Percentiles rank a stretch among this genome's conserved stretches.
Conservation (phyloP, 331 rosid genomes). For the Telfairia occidentalis region DNA sequence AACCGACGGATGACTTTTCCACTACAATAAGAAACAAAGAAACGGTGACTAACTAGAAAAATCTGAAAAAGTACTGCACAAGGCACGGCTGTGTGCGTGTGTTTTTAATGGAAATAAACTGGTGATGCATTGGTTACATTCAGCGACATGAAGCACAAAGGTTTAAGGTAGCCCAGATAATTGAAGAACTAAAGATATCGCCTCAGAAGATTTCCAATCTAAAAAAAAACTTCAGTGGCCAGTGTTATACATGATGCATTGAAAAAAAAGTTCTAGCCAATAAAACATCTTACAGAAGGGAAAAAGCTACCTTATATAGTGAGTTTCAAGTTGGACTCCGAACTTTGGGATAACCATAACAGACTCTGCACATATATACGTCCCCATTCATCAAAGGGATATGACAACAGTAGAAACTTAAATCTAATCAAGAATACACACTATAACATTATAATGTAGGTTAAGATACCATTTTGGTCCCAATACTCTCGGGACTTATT, state of each 20-base stretch:
- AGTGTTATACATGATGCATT: background rate
- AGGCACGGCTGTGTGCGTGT: background rate
- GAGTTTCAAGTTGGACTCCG: conserved; percentile 91
- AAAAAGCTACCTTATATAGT: conserved; percentile 41
- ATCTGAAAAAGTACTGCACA: background rate
- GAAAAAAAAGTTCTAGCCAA: background rate
- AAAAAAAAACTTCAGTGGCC: background rate
- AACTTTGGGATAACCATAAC: conserved; percentile 79
- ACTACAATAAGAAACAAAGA: conserved; percentile 24
- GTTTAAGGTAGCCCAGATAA: background rate
- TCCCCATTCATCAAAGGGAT: background rate
- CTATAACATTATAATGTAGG: background rate
- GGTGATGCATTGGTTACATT: background rate
- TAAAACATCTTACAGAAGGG: background rate
- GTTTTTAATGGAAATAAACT: background rate
- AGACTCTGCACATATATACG: conserved; percentile 40
- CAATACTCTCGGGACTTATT: too few species aligned
- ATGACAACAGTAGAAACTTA: background rate
- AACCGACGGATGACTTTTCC: conserved; percentile 57
- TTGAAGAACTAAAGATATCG: background rate
- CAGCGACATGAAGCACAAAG: background rate
- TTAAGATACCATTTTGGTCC: too few species aligned
- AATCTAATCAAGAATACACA: background rate
- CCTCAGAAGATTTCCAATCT: background rate
- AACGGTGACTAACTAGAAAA: background rate